phyloP scores from a whole-genome alignment of 371 early-diverging fungal genomes.

The Saksenaea vasiformis region DNA sequence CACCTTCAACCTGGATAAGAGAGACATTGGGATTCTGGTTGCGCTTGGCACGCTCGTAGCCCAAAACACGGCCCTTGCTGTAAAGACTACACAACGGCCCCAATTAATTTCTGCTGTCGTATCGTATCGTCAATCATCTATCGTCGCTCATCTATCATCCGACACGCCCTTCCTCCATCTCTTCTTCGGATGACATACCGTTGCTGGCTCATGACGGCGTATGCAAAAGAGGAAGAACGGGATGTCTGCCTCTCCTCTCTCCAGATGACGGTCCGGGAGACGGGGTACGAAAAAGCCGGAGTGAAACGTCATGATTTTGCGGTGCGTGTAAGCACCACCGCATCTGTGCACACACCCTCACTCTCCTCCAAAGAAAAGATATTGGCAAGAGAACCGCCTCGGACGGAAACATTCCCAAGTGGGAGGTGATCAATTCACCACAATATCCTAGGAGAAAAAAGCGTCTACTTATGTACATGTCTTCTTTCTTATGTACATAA shows the following conservation, averaged over 20 bases:
- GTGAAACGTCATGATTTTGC: neutral
- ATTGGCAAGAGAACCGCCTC: no score
- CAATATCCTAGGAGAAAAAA: no score
- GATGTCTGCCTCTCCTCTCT: neutral
- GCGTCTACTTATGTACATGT: no score
- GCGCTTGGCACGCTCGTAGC: conserved; percentile 90
- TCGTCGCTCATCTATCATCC: neutral
- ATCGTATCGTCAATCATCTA: neutral
- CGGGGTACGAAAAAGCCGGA: neutral
- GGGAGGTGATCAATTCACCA: no score
- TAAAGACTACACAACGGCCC: conserved; percentile 74
- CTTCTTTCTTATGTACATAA: no score
- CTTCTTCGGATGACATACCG: conserved; percentile 2
- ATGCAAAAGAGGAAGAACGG: conserved; percentile 7
- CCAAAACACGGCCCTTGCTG: conserved; percentile 94
- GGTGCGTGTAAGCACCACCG: neutral
- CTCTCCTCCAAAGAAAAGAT: no score
- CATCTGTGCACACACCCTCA: neutral
- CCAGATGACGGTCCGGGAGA: conserved; percentile 2
- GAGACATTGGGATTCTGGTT: conserved; percentile 87
- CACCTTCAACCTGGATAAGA: conserved; percentile 91
- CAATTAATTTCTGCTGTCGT: neutral
- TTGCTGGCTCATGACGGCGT: conserved; percentile 7
- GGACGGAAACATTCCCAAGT: no score
- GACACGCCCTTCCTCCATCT: neutral